These are phyloP conservation scores for Phanerochaete carnosa DNA, from an alignment of 768 basidiomycete genomes.

Conservation along the genomic window DNA sequence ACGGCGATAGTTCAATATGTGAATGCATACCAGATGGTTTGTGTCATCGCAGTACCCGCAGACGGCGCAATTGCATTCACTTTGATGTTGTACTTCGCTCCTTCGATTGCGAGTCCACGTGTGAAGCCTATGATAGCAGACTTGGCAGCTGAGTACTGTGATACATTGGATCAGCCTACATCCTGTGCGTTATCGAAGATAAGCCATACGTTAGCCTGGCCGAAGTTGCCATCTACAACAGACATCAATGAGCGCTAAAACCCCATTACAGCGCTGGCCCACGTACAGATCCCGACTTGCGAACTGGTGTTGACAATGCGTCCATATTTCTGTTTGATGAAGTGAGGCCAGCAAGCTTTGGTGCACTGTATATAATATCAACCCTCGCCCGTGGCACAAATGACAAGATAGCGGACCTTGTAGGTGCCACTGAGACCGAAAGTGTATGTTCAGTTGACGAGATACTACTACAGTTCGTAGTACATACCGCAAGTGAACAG, in stretches of 20 bases:
- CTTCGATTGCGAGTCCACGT: slow-evolving; percentile 88
- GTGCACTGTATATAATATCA: slow-evolving; percentile 54
- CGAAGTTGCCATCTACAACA: slow-evolving; percentile 85
- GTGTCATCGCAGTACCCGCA: slow-evolving; percentile 91
- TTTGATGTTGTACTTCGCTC: slow-evolving; percentile 85
- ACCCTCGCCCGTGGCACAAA: neutral
- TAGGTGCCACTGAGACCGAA: slow-evolving; percentile 64
- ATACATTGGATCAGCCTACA: neutral
- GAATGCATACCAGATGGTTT: slow-evolving; percentile 63
- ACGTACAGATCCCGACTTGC: slow-evolving; percentile 87
- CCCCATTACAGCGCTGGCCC: neutral
- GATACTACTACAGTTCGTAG: neutral
- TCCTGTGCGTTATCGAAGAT: neutral
- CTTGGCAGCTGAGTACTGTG: slow-evolving; percentile 87
- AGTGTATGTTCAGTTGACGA: neutral
- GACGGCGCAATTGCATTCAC: slow-evolving; percentile 86
- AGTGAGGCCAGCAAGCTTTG: slow-evolving; percentile 94
- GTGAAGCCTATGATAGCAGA: slow-evolving; percentile 89
- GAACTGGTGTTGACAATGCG: slow-evolving; percentile 94
- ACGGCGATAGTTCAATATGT: slow-evolving; percentile 2
- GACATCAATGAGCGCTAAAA: neutral
- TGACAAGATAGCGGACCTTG: slow-evolving; percentile 46
- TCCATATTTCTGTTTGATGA: slow-evolving; percentile 95
- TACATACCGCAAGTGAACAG: slow-evolving; percentile 71
- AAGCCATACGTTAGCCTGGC: slow-evolving; percentile 76